Base-by-base conservation (phyloP, 768 basidiomycete species). In the Fomitopsis serialis region DNA sequence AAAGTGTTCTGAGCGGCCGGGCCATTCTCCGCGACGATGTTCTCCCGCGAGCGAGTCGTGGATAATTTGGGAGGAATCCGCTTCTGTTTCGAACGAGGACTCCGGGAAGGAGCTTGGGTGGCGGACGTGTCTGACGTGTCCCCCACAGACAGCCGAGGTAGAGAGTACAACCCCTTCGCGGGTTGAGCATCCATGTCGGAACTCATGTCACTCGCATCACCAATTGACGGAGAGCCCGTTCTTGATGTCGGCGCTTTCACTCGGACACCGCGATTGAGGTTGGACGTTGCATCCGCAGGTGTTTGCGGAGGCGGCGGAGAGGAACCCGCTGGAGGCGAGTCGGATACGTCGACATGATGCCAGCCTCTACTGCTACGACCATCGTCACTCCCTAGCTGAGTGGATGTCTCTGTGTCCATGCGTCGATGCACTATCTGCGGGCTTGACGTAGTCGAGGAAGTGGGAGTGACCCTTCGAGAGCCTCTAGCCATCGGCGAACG, bases 401-500 rank as follows among this genome's bases (percentile, higher is more conserved):
- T 52, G 3, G 54, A 54, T 5, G 57, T 51, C 11, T 62, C 59
- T 13, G 56, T 58, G 2, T 57, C 58, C 9, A 62, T 50, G 3
- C 59, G 60, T 2, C 59, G 61, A 29, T 56, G 45, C 2, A 49
- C 21, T 13, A 49, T 59, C 1, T 77, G 75, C 2, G 78, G 74
- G 35, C 68, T 67, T 0, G 63, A 74, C 6, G 78, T 77, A 2
- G 70, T 63, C 42, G 72, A 67, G 11, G 59, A 48, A 57, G 76
- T 32, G 48, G 71, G 23, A 67, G 62, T n/a, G 71, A 70, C 36
- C 71, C 71, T 66, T 12, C 66, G 62, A 11, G 66, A 61, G 13
- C 68, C 70, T 29, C 81, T 74, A 17, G 87, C 85, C 82, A 88
- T 84, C 3, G 88, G 86, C 3, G 88, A 89, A 4, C 87, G 66